phyloP scores from a whole-genome alignment of 495 filamentous ascomycete species.

The Pseudomonodictys pantanalensis region DNA sequence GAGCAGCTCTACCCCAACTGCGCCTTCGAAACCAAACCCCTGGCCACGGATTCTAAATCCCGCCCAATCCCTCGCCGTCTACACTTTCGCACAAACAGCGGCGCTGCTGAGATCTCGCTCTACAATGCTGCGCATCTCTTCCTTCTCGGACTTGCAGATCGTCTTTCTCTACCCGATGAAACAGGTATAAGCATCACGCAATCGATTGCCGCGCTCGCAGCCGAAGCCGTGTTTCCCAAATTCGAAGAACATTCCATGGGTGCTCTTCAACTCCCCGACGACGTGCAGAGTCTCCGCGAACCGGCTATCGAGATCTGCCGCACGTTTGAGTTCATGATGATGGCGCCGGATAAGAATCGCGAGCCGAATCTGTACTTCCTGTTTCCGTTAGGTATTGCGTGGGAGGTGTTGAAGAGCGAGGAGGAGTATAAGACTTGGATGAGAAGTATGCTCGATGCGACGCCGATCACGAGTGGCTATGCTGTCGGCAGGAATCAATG shows the following conservation, averaged over 20 bases:
- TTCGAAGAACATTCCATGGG: background rate
- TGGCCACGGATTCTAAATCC: background rate
- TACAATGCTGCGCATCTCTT: constrained; percentile 24
- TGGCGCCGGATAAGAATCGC: background rate
- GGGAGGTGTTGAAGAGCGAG: constrained; percentile 14
- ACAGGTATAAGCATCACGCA: background rate
- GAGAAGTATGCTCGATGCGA: constrained; percentile 4
- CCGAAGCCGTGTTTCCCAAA: background rate
- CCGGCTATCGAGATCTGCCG: constrained; percentile 24
- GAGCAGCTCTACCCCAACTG: background rate
- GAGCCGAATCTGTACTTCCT: constrained; percentile 13
- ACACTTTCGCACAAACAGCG: background rate
- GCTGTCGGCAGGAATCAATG: constrained; percentile 19
- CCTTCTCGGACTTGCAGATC: constrained; percentile 10
- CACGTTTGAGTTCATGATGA: constrained; percentile 17
- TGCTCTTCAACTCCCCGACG: background rate
- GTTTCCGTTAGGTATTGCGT: constrained; percentile 20
- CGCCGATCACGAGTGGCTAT: constrained; percentile 14
- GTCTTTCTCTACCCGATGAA: background rate
- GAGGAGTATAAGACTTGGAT: constrained; percentile 10
- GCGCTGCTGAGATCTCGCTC: constrained; percentile 18
- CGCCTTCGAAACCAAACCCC: constrained; percentile 5
- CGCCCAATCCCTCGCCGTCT: constrained; percentile 1
- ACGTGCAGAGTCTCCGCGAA: background rate
- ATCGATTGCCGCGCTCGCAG: background rate